Evolutionary conservation across 495 filamentous ascomycete species (phyloP), one percentile per base, ranked within the genome.

Genomic region (Staphylotrichum longicolle): DNA sequence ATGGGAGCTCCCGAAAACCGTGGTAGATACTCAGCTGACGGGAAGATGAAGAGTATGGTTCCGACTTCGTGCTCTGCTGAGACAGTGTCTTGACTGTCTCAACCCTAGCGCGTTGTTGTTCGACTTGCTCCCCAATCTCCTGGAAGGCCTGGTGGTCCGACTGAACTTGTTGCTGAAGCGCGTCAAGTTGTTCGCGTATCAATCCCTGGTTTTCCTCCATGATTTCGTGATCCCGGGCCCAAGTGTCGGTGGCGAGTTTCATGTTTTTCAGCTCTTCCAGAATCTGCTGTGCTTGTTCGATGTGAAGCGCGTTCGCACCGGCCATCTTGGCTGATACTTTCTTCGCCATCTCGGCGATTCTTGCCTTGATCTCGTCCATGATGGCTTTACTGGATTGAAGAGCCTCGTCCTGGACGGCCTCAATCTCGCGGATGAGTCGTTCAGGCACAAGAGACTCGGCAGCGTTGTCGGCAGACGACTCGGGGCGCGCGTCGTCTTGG

Each of bases 111-210:
- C 2, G 37, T 14, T 37, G 47, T 6, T 39, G 27, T n/a, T 27
- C 12, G 57, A 44, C 15, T 37, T 30, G 49, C 45, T 53, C n/a
- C 3, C 15, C 33, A 44, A 30, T n/a, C 30, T 48, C 47, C n/a
- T 50, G 33, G 45, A 35, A 30, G 12, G 7, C 12, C 20, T 7
- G 39, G 10, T 53, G 11, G 14, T 58, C 8, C 6, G 49, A 53
- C 7, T 27, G 48, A 3, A 49, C 7, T 34, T 48, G 27, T 9
- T 47, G 30, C 4, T 27, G 55, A 5, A 57, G 55, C 4, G 27
- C 15, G 3, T 58, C 54, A 32, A 54, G 42, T 45, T 60, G 44
- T 2, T 12, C 50, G 8, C 52, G 41, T 3, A 63, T 46, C 50
- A 60, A 46, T 3, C 14, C n/a, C 39, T 60, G 30, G 12, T 45